Evolutionary conservation across 2,329 filamentous ascomycete species (phyloP).

Genomic region (Dactylonectria macrodidyma): DNA sequence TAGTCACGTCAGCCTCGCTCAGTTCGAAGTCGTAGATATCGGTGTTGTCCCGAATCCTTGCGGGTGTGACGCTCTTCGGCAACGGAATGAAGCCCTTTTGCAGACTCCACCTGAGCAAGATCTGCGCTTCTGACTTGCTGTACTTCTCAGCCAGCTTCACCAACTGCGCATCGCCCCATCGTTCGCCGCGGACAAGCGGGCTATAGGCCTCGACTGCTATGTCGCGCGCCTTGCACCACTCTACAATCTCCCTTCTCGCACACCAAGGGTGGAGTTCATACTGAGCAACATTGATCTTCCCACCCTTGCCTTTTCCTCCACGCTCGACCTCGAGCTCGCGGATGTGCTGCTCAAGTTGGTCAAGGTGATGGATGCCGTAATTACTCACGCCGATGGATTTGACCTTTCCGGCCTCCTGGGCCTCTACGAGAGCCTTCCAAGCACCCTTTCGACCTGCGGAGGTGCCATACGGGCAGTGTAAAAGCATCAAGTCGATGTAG

Average conservation of each 20-base stretch:
- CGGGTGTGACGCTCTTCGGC: constrained; percentile 74
- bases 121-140: constrained; percentile 70
- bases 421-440: constrained; percentile 76
- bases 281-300: constrained; percentile 59
- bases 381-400: constrained; percentile 81
- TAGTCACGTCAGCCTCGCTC: constrained; percentile 68
- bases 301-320: constrained; percentile 1
- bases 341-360: constrained; percentile 69
- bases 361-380: constrained; percentile 76
- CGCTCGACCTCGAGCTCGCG: background rate
- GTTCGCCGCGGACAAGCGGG: constrained; percentile 51
- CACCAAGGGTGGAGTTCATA: constrained; percentile 75
- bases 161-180: constrained; percentile 68
- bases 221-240: constrained; percentile 81
- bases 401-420: constrained; percentile 71
- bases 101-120: constrained; percentile 77
- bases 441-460: constrained; percentile 70
- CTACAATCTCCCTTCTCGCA: constrained; percentile 60
- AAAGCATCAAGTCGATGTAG: constrained; percentile 79
- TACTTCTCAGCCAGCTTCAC: constrained; percentile 71
- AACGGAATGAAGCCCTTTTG: constrained; percentile 78
- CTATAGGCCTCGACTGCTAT: constrained; percentile 65
- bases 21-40: constrained; percentile 74
- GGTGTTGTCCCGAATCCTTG: constrained; percentile 71
- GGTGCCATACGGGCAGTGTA: constrained; percentile 75